phyloP scores from a whole-genome alignment of 2,329 filamentous ascomycete species.

The Cytospora piceicola region DNA sequence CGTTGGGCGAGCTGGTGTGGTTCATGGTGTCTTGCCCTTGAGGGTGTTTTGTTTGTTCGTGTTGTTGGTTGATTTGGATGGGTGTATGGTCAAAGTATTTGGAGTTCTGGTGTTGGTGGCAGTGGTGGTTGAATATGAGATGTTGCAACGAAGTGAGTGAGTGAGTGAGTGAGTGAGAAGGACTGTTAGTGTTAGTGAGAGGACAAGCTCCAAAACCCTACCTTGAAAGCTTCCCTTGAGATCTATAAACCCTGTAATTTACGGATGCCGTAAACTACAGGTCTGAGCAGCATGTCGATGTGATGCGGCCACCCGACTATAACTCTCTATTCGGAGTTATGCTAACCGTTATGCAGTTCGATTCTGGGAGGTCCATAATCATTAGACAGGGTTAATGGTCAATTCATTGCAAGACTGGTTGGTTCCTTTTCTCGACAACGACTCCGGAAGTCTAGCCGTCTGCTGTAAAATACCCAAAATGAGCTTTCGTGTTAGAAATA shows the following conservation, averaged over 20 bases:
- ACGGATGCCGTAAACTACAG: background rate
- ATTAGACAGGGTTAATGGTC: too few species aligned
- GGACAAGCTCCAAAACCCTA: background rate
- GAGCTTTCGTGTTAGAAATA: background rate
- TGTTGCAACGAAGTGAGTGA: background rate
- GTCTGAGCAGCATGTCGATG: background rate
- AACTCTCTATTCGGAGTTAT: background rate
- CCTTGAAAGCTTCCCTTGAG: background rate
- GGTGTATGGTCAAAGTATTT: background rate
- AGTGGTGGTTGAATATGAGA: constrained; percentile 1
- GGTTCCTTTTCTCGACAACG: background rate
- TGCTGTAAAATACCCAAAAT: background rate
- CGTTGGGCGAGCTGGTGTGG: constrained; percentile 48
- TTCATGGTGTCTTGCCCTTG: constrained; percentile 38
- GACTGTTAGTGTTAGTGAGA: background rate
- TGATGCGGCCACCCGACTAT: background rate
- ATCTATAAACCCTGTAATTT: background rate
- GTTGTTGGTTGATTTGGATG: background rate
- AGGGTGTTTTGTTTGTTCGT: background rate
- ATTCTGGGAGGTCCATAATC: too few species aligned
- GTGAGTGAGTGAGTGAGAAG: background rate
- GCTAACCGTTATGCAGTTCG: too few species aligned
- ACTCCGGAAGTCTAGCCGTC: background rate
- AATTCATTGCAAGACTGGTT: background rate
- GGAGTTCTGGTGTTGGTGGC: background rate